Evolutionary conservation across 2,329 filamentous ascomycete species (phyloP), one percentile per base, ranked within the genome.

Genomic region (Drechslera avenae): DNA sequence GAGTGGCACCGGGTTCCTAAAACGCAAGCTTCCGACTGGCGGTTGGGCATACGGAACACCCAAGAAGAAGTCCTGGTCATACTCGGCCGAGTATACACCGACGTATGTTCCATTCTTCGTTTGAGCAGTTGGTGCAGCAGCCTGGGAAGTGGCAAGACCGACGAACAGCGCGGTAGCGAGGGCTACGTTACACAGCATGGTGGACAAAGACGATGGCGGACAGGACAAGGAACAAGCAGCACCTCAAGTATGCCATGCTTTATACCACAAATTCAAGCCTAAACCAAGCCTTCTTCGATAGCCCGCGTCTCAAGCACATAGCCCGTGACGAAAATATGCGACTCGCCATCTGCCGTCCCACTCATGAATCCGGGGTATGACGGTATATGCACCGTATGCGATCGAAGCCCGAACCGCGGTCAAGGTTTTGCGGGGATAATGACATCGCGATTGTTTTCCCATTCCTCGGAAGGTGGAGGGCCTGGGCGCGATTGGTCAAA

Each of bases 31-130:
- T 2, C 79, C 64, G 16, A 67, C 58, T 4, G 64, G 62, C n/a
- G 62, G 56, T 18, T 67, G 62, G 8, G 64, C 64, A 65, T 80
- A 85, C 0, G 82, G 83, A 1, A 85, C 66, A 12, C 76, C 76
- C 18, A 79, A 67, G 56, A 78, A 79, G 57, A 66, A 74, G 61
- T 79, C 76, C 55, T 79, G 75, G 41, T 78, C 64, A 59, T 77
- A 78, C 31, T 71, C 63, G 10, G 59, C 37, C 5, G 70, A 73
- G 54, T 78, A 62, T 3, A 72, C 36, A 13, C 77, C 77, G 26
- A 63, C 51, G 34, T 75, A 67, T 0, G 76, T 74, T n/a, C 77
- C 77, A 56, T 79, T 79, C 60, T 74, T 75, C 37, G 76, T 56
- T 1, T 55, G 61, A 9, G 65, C 76, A 0, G 62, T 72, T 4